Evolutionary conservation across 306 rosid species (phyloP).

Genomic region (Hippophae rhamnoides): DNA sequence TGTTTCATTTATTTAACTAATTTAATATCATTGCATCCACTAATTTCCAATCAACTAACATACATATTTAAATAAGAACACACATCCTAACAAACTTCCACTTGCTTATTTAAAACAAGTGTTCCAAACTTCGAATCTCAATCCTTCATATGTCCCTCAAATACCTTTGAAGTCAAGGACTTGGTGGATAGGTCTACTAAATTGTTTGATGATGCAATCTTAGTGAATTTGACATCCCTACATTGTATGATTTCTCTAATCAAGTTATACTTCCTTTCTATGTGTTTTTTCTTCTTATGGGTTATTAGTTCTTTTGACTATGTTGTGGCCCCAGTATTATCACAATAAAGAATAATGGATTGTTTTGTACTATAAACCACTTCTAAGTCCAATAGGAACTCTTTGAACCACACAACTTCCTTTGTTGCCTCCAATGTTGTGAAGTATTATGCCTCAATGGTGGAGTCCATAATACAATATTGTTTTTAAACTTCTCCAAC

Average conservation of each 20-base stretch:
- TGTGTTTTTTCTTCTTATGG: not conserved
- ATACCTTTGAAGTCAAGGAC: constrained; percentile 24
- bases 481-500: not conserved
- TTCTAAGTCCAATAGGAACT: not conserved
- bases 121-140: constrained; percentile 1
- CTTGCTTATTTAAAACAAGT: too few species aligned
- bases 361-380: not conserved
- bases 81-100: too few species aligned
- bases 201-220: too few species aligned
- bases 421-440: not conserved
- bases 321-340: not conserved
- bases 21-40: too few species aligned
- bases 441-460: not conserved
- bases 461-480: not conserved
- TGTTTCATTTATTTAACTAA: too few species aligned
- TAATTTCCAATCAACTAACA: too few species aligned
- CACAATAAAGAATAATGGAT: not conserved
- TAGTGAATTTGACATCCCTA: too few species aligned
- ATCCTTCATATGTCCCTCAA: constrained; percentile 11
- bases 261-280: not conserved
- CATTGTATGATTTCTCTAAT: too few species aligned
- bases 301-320: not conserved
- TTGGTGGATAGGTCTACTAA: too few species aligned
- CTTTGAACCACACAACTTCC: not conserved
- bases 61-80: too few species aligned